Evolutionary conservation across 805 yeast genomes (phyloP).

Genomic region (Kuraishia hungarica): DNA sequence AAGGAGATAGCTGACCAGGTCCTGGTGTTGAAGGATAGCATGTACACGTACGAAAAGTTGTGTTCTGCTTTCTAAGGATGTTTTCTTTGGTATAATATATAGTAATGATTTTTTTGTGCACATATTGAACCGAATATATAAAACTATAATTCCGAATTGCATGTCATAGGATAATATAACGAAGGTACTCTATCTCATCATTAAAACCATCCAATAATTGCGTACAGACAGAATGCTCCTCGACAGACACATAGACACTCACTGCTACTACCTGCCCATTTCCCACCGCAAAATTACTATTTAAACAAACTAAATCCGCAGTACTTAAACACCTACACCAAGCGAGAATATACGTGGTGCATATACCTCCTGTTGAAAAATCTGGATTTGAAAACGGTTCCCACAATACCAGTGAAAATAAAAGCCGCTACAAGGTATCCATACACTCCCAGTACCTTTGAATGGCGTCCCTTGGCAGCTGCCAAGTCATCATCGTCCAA

Average conservation of each 20-base stretch:
- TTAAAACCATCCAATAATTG: neutral
- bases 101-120: neutral
- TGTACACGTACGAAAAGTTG: slow-evolving; percentile 3
- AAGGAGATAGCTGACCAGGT: neutral
- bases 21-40: neutral
- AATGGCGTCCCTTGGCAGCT: neutral
- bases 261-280: too few relatives aligned
- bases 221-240: neutral
- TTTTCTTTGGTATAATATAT: neutral
- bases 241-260: too few relatives aligned
- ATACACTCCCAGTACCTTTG: slow-evolving; percentile 9
- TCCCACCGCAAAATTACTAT: too few relatives aligned
- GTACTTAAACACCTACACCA: neutral
- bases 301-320: too few relatives aligned
- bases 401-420: neutral
- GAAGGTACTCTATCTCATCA: too few relatives aligned
- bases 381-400: neutral
- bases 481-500: neutral
- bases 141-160: neutral
- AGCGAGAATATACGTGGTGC: neutral
- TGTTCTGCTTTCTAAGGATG: neutral
- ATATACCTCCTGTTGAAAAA: neutral
- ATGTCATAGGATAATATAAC: too few relatives aligned
- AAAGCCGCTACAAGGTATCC: neutral
- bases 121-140: neutral